A percentile compares a stretch with the other conserved stretches of the same genome.
Evolutionary conservation across 2,329 filamentous ascomycete species (phyloP).

Genomic region (Colletotrichum paranaense): DNA sequence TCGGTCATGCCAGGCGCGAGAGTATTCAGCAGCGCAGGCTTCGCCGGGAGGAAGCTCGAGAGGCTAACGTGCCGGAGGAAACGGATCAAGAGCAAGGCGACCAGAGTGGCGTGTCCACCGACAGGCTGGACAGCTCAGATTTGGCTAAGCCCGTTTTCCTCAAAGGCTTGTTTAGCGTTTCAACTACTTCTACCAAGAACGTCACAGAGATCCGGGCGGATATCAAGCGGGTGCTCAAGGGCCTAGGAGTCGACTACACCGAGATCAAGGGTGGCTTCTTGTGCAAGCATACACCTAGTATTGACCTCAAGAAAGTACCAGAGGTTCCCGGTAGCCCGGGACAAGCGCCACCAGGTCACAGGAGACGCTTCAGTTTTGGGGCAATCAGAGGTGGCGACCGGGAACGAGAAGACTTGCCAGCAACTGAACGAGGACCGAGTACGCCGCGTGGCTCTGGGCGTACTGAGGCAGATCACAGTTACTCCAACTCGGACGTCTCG

Average conservation of each 20-base stretch:
- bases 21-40: conserved; percentile 90
- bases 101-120: conserved; percentile 69
- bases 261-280: conserved; percentile 96
- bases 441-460: conserved; percentile 58
- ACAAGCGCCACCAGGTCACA: conserved; percentile 66
- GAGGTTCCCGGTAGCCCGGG: conserved; percentile 72
- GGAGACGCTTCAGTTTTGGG: conserved; percentile 86
- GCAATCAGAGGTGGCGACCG: conserved; percentile 70
- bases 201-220: conserved; percentile 87
- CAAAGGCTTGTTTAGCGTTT: conserved; percentile 97
- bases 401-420: conserved; percentile 78
- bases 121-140: conserved; percentile 75
- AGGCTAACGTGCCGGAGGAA: conserved; percentile 89
- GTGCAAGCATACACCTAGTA: conserved; percentile 89
- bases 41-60: conserved; percentile 76
- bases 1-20: conserved; percentile 89
- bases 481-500: conserved; percentile 88
- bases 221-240: conserved; percentile 88
- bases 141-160: conserved; percentile 94
- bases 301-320: conserved; percentile 81
- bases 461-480: conserved; percentile 74
- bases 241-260: conserved; percentile 88
- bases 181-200: conserved; percentile 93
- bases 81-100: conserved; percentile 80
- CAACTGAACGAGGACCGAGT: conserved; percentile 57